Base-by-base conservation (phyloP, 2,329 filamentous ascomycete species). In the Fusarium buharicum region DNA sequence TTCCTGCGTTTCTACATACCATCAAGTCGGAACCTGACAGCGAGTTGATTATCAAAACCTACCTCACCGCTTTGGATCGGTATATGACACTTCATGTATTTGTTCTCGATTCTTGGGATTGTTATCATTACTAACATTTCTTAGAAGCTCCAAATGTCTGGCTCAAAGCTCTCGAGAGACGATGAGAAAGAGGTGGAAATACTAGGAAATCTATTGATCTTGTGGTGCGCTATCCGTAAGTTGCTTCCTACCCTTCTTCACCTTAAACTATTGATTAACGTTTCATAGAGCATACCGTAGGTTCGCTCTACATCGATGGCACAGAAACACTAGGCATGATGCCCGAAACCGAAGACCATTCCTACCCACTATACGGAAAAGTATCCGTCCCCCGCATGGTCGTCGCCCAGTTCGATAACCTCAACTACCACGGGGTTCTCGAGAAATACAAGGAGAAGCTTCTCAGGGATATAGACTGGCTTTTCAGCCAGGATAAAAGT, bases 221-320 rank as follows among this genome's bases (percentile, higher is more conserved):
- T 84, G 1, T 82, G 80, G 78, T 80, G 83, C 61, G 78, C 78
- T 4, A 77, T 77, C 11, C 74, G 82, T 84, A 65, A 68, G 81
- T 75, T 11, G 28, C 33, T 38, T 22, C 3, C 18, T 11, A 18
- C 24, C 12, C n/a, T 13, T 27, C 4, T 1, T 8, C 4, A 34
- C 12, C 12, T 24, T 24, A 2, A 24, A 4, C 10, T 12, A 27
- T 13, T 6, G 6, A 33, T 30, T 48, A 24, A 54, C 34, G 2
- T 3, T 4, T 6, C 3, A 13, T 16, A 84, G 81, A 78, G 6
- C 78, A 82, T 41, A 79, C 77, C 0, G 76, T 77, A 1, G 79
- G 81, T 1, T 81, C 79, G 1, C 76, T 78, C 0, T 79, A 75
- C 60, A 71, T 84, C 17, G 69, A 70, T 13, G 79, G 78, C 22